Percentiles rank a stretch among this genome's conserved stretches.
phyloP scores from a whole-genome alignment of 768 basidiomycete species.

The Albatrellus ellisii region DNA sequence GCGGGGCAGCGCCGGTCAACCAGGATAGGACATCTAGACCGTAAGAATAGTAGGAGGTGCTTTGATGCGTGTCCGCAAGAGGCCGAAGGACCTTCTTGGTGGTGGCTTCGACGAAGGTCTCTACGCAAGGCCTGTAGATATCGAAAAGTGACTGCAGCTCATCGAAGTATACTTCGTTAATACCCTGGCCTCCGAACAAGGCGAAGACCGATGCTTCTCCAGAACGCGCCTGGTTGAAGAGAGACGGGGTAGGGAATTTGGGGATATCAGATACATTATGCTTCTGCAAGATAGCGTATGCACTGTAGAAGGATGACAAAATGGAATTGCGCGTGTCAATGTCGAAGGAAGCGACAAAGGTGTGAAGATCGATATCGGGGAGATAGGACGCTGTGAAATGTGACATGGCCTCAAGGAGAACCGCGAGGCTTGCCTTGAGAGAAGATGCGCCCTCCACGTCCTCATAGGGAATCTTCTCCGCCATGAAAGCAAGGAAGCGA shows the following conservation, averaged over 20 bases:
- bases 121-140: slow-evolving; percentile 81
- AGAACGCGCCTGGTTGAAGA: slow-evolving; percentile 47
- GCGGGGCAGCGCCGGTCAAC: slow-evolving; percentile 57
- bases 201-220: slow-evolving; percentile 73
- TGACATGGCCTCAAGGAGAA: slow-evolving; percentile 64
- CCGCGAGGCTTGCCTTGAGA: slow-evolving; percentile 34
- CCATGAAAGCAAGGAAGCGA: slow-evolving; percentile 70
- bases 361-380: slow-evolving; percentile 62
- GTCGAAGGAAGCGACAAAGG: slow-evolving; percentile 63
- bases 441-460: slow-evolving; percentile 30
- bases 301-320: slow-evolving; percentile 67
- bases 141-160: slow-evolving; percentile 88
- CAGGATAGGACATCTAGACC: slow-evolving; percentile 78
- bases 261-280: slow-evolving; percentile 43
- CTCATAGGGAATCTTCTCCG: slow-evolving; percentile 46
- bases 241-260: slow-evolving; percentile 46
- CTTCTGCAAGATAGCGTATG: slow-evolving; percentile 55
- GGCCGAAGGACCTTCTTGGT: slow-evolving; percentile 58
- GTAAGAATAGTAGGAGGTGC: slow-evolving; percentile 56
- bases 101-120: slow-evolving; percentile 50
- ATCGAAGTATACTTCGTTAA: slow-evolving; percentile 96
- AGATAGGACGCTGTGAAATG: slow-evolving; percentile 74
- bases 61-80: slow-evolving; percentile 46
- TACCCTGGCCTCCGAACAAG: slow-evolving; percentile 95
- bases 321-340: slow-evolving; percentile 65